Percentiles rank a stretch among this genome's conserved stretches.
phyloP scores from a whole-genome alignment of 2,329 filamentous ascomycete genomes.

The Aspergillus eucalypticola region DNA sequence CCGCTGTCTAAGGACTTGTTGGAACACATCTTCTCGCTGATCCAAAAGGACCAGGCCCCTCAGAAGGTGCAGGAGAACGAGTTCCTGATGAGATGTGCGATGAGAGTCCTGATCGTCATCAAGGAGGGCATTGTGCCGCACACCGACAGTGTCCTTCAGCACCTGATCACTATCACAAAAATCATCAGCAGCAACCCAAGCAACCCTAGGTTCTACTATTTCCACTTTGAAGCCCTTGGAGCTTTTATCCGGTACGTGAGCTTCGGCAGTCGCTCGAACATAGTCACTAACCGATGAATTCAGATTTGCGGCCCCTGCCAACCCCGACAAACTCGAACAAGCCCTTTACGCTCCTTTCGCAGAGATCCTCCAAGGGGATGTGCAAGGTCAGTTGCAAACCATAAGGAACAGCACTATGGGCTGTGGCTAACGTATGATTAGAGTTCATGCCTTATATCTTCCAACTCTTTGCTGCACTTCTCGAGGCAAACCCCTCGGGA shows the following conservation, averaged over 20 bases:
- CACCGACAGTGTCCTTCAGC: conserved; percentile 74
- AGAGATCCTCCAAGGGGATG: conserved; percentile 74
- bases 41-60: conserved; percentile 79
- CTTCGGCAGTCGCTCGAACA: neutral
- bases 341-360: conserved; percentile 83
- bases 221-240: conserved; percentile 92
- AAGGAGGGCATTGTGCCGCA: conserved; percentile 75
- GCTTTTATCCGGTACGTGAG: conserved; percentile 71
- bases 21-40: conserved; percentile 84
- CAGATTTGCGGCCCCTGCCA: conserved; percentile 65
- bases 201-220: conserved; percentile 98
- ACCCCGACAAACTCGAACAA: conserved; percentile 73
- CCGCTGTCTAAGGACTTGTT: conserved; percentile 83
- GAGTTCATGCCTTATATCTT: conserved; percentile 97
- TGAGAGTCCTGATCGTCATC: conserved; percentile 94
- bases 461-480: conserved; percentile 86
- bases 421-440: conserved; percentile 40
- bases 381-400: conserved; percentile 62
- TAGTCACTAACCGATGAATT: conserved; percentile 14
- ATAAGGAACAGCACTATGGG: neutral
- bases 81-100: conserved; percentile 97
- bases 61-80: conserved; percentile 98
- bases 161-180: conserved; percentile 84
- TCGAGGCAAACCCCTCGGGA: conserved; percentile 81
- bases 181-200: conserved; percentile 93